Conservation (phyloP, 768 basidiomycete species). For the Clitopilus hobsonii region DNA sequence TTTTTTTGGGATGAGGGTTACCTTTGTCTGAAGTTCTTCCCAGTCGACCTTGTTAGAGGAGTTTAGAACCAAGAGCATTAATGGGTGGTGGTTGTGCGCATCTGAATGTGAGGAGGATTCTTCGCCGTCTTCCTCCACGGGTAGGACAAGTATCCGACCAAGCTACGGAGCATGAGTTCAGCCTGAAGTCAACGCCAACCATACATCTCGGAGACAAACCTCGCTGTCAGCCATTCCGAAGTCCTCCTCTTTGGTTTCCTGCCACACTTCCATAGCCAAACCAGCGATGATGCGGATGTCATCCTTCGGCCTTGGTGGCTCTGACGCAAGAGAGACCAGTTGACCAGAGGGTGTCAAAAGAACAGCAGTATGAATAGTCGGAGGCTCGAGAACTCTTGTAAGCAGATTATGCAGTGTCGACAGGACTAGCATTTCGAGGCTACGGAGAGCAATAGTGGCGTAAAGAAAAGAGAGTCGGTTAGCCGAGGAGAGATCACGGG, state of each 20-base stretch:
- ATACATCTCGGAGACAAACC: slow-evolving; percentile 32
- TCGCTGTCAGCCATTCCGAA: slow-evolving; percentile 76
- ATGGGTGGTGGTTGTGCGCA: slow-evolving; percentile 40
- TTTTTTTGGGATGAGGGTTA: slow-evolving; percentile 19
- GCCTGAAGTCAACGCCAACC: not conserved
- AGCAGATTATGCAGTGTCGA: slow-evolving; percentile 64
- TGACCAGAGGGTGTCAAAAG: slow-evolving; percentile 73
- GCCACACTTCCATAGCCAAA: slow-evolving; percentile 72
- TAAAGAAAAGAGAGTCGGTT: not conserved
- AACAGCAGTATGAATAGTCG: slow-evolving; percentile 64
- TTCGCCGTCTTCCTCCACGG: slow-evolving; percentile 40
- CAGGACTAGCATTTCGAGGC: slow-evolving; percentile 59
- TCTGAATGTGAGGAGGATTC: slow-evolving; percentile 1
- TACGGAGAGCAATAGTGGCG: not conserved
- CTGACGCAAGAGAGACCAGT: slow-evolving; percentile 60
- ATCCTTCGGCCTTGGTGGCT: slow-evolving; percentile 59
- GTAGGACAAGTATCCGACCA: slow-evolving; percentile 65
- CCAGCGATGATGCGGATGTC: slow-evolving; percentile 71
- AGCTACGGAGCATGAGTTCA: slow-evolving; percentile 35
- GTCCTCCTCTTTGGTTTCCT: slow-evolving; percentile 62
- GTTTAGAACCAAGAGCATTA: slow-evolving; percentile 70
- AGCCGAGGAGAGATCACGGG: not conserved
- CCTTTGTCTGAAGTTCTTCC: slow-evolving; percentile 62
- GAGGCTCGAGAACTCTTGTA: slow-evolving; percentile 54
- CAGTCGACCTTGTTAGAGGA: slow-evolving; percentile 57